Evolutionary conservation across 352 stramenopile genomes (phyloP), one percentile per base, ranked within the genome.

Genomic region (Thalassiosira hispida): DNA sequence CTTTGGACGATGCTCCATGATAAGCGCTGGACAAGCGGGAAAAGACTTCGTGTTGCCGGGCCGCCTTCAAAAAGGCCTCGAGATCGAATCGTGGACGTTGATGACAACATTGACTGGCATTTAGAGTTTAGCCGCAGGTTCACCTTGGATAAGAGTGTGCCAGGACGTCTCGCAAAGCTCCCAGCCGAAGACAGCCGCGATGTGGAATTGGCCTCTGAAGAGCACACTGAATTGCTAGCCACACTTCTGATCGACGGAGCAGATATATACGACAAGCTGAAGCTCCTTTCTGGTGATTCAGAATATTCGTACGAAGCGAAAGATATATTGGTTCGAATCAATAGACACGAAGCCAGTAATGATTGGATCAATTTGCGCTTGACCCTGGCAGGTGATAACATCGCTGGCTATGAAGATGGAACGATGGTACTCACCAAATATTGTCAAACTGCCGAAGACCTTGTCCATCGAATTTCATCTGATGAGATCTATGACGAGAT

Each of bases 401-500:
- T 12, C 11, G 16, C 2, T 4, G 4, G 51, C 9, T 4, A 4
- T 38, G 51, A 55, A 55, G 16, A 60, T 60, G 51, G 51, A 60
- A 31, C 27, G 51, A 60, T 60, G 51, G 51, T 60, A 18, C 8
- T 49, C 18, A 29, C 51, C 1, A 60, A 60, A 38, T 14, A 29
- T 31, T 40, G 7, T 31, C 51, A 60, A 16, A 31, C 4, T 40
- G 29, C 4, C 12, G 29, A 60, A 31, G 51, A 40, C 27, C 51
- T 60, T 60, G 9, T 60, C 8, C 2, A 38, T 5, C 51, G 51
- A 9, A 2, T 5, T 38, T 27, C 51, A 2, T 38, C 51, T 38
- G 51, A 60, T 38, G 51, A 60, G 7, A 27, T 60, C 18, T 60
- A 60, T 38, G 51, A 60, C n/a, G 51, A 60, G 29, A 60, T 60